Percentiles rank a stretch among this genome's conserved stretches.
phyloP scores from a whole-genome alignment of 1,284 basidiomycete species.

The Ganoderma lucidum region DNA sequence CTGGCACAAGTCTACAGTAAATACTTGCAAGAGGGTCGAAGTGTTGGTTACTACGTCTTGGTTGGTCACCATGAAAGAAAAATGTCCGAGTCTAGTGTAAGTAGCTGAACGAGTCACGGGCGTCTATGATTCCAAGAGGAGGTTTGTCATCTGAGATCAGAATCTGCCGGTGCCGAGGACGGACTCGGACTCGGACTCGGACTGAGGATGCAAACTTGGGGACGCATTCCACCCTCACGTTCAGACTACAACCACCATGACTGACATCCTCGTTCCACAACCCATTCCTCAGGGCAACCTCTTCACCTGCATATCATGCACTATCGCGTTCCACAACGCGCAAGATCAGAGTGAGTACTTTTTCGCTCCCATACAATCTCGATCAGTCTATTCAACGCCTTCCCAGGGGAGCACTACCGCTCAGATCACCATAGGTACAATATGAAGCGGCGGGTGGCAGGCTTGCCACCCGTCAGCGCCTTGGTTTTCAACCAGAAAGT shows the following conservation, averaged over 20 bases:
- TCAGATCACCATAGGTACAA: conserved; percentile 99
- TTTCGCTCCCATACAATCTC: neutral
- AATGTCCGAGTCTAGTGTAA: too few relatives aligned
- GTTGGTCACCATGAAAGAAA: too few relatives aligned
- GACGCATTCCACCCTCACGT: neutral
- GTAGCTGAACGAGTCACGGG: neutral
- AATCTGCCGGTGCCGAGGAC: neutral
- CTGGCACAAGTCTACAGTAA: too few relatives aligned
- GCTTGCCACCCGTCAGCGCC: conserved; percentile 86
- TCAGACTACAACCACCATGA: conserved; percentile 18
- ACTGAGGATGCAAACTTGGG: neutral
- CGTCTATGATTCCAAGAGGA: conserved; percentile 26
- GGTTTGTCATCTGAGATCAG: neutral
- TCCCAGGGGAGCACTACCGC: conserved; percentile 82
- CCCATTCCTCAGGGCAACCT: conserved; percentile 40
- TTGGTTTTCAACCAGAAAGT: conserved; percentile 92
- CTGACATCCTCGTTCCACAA: conserved; percentile 24
- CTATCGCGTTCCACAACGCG: conserved; percentile 87
- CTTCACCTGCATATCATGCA: conserved; percentile 94
- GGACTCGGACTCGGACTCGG: neutral
- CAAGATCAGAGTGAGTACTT: conserved; percentile 81
- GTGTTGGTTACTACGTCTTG: too few relatives aligned
- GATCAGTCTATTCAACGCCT: conserved; percentile 11
- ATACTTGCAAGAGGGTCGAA: too few relatives aligned
- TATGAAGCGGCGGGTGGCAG: conserved; percentile 96